phyloP scores from a whole-genome alignment of 805 yeast species.

The Candida maltosa region DNA sequence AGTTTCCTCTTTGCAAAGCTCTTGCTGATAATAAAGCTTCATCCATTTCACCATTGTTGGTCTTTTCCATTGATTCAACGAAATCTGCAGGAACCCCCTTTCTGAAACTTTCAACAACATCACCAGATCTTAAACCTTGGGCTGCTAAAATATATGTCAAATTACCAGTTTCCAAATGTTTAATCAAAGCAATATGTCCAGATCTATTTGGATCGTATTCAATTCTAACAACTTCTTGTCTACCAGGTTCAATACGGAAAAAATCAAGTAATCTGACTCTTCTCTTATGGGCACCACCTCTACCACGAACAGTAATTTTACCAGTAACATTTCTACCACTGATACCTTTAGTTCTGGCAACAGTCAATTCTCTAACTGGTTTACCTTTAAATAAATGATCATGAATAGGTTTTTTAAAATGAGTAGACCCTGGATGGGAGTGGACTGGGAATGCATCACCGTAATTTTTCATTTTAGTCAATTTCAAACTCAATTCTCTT shows the following conservation, averaged over 20 bases:
- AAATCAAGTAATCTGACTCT: slow-evolving; percentile 83
- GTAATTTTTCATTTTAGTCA: slow-evolving; percentile 67
- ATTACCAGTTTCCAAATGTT: slow-evolving; percentile 58
- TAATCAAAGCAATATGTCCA: slow-evolving; percentile 84
- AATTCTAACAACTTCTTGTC: slow-evolving; percentile 77
- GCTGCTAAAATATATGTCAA: slow-evolving; percentile 84
- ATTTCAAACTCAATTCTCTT: slow-evolving; percentile 65
- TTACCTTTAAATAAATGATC: slow-evolving; percentile 83
- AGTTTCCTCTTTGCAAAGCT: slow-evolving; percentile 90
- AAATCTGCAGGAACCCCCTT: slow-evolving; percentile 79
- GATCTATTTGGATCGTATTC: slow-evolving; percentile 96
- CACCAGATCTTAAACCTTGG: slow-evolving; percentile 92
- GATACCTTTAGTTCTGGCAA: slow-evolving; percentile 59
- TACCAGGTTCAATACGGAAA: slow-evolving; percentile 62
- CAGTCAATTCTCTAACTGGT: slow-evolving; percentile 75
- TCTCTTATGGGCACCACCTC: slow-evolving; percentile 96
- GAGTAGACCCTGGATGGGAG: slow-evolving; percentile 80
- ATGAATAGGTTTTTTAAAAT: slow-evolving; percentile 86
- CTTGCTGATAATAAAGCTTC: slow-evolving; percentile 86
- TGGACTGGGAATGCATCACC: slow-evolving; percentile 50
- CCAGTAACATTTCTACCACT: slow-evolving; percentile 93
- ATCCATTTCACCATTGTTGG: slow-evolving; percentile 76
- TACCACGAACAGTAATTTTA: slow-evolving; percentile 84
- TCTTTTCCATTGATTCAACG: slow-evolving; percentile 62
- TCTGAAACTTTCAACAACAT: slow-evolving; percentile 83